Conservation (phyloP, 2,329 filamentous ascomycete genomes). For the Torrubiellomyces zombiae region DNA sequence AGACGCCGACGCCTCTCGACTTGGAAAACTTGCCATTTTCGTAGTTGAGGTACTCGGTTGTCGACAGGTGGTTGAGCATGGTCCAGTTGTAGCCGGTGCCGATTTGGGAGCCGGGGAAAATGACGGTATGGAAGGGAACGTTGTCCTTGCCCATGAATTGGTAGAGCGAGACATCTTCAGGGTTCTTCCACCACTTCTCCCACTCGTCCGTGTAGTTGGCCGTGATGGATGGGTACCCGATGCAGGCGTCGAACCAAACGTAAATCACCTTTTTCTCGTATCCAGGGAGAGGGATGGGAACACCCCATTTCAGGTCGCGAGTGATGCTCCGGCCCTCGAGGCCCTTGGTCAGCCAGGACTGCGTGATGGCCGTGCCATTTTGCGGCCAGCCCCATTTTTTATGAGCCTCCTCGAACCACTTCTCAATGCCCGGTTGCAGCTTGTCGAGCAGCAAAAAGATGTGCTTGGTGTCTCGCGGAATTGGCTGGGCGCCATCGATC, state of each 20-base stretch:
- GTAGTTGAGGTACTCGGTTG: conserved; percentile 77
- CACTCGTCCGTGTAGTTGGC: conserved; percentile 76
- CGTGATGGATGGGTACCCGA: conserved; percentile 91
- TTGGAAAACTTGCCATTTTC: conserved; percentile 88
- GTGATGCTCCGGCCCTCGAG: conserved; percentile 80
- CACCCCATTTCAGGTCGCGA: conserved; percentile 82
- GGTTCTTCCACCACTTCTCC: conserved; percentile 90
- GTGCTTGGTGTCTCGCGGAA: conserved; percentile 72
- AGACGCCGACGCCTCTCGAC: conserved; percentile 76
- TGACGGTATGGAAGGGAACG: conserved; percentile 60
- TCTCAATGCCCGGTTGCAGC: conserved; percentile 58
- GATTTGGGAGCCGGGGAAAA: conserved; percentile 77
- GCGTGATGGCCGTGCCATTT: conserved; percentile 61
- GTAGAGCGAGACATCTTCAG: conserved; percentile 73
- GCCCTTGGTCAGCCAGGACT: conserved; percentile 70
- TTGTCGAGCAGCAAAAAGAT: conserved; percentile 78
- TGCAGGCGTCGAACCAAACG: conserved; percentile 85
- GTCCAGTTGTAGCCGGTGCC: conserved; percentile 80
- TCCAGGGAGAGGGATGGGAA: conserved; percentile 32
- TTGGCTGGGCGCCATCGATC: conserved; percentile 67
- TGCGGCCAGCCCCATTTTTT: conserved; percentile 60
- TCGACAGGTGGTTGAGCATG: conserved; percentile 72
- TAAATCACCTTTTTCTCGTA: conserved; percentile 62
- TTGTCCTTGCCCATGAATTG: conserved; percentile 81
- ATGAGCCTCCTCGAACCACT: conserved; percentile 61